phyloP scores from a whole-genome alignment of 495 filamentous ascomycete species.

The Entonaema liquescens region DNA sequence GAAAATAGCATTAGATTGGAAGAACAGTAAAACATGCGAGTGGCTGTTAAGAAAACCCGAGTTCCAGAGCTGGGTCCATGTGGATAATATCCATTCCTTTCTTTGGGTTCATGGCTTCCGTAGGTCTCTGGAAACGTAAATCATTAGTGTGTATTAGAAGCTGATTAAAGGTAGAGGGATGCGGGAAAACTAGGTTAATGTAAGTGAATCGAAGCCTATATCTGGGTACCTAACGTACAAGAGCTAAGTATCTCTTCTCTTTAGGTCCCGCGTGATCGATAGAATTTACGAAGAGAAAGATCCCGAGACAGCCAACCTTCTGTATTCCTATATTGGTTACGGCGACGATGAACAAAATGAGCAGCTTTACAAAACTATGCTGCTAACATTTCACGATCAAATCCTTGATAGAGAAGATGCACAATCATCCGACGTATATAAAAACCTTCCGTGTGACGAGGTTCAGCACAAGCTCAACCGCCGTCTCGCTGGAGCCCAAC shows the following conservation, averaged over 20 bases:
- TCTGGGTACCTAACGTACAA: background rate
- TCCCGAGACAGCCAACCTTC: background rate
- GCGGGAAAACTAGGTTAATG: conserved; percentile 12
- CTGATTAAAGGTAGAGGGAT: background rate
- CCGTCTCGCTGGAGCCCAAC: background rate
- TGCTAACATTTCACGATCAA: conserved; percentile 14
- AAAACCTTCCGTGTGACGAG: background rate
- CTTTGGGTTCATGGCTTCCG: conserved; percentile 10
- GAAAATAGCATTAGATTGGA: background rate
- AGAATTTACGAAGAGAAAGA: background rate
- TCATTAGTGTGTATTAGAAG: background rate
- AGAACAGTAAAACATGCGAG: conserved; percentile 7
- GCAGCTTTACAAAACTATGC: conserved; percentile 4
- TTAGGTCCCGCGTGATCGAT: conserved; percentile 9
- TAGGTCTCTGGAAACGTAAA: background rate
- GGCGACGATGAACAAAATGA: background rate
- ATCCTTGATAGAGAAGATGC: background rate
- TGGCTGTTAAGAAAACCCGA: background rate
- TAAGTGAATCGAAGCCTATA: too few relatives aligned
- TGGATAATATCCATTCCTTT: background rate
- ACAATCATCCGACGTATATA: background rate
- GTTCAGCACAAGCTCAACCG: background rate
- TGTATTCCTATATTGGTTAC: conserved; percentile 9
- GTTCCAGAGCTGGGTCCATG: background rate
- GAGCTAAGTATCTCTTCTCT: background rate